phyloP scores from a whole-genome alignment of 257 asterid species.

The Marsdenia floribunda region DNA sequence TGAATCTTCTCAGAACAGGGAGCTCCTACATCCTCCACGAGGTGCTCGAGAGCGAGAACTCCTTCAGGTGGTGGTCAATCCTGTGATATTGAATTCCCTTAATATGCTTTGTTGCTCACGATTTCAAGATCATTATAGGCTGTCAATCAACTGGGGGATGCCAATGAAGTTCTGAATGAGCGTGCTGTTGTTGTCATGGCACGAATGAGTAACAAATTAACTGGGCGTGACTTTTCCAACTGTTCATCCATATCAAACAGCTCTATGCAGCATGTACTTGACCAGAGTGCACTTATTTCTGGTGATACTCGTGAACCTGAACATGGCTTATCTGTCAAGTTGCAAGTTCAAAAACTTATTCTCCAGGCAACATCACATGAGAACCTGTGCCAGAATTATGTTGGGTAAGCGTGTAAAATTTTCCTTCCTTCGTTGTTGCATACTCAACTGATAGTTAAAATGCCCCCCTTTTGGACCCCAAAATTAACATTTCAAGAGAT shows the following conservation, averaged over 20 bases:
- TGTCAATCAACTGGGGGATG: conserved; percentile 94
- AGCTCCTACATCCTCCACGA: conserved; percentile 79
- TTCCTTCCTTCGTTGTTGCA: not conserved
- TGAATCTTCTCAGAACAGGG: conserved; percentile 53
- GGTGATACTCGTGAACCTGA: conserved; percentile 86
- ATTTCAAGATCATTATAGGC: conserved; percentile 44
- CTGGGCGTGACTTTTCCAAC: conserved; percentile 84
- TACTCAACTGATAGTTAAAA: not conserved
- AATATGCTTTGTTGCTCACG: not conserved
- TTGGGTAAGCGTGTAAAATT: conserved; percentile 54
- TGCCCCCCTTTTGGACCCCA: not conserved
- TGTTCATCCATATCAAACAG: conserved; percentile 49
- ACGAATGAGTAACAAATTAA: conserved; percentile 95
- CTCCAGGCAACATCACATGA: conserved; percentile 88
- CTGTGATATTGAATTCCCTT: not conserved
- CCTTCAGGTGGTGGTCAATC: conserved; percentile 57
- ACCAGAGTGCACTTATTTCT: conserved; percentile 53
- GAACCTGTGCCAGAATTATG: conserved; percentile 94
- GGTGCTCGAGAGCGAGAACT: conserved; percentile 90
- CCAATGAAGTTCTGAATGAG: conserved; percentile 94
- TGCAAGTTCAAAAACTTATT: conserved; percentile 95
- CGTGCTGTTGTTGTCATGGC: conserved; percentile 97
- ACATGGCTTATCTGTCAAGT: conserved; percentile 83
- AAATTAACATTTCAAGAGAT: too few relatives aligned
- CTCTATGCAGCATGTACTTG: conserved; percentile 57